Evolutionary conservation across 208 protist genomes (phyloP).

Genomic region (Trypanosoma rangeli): DNA sequence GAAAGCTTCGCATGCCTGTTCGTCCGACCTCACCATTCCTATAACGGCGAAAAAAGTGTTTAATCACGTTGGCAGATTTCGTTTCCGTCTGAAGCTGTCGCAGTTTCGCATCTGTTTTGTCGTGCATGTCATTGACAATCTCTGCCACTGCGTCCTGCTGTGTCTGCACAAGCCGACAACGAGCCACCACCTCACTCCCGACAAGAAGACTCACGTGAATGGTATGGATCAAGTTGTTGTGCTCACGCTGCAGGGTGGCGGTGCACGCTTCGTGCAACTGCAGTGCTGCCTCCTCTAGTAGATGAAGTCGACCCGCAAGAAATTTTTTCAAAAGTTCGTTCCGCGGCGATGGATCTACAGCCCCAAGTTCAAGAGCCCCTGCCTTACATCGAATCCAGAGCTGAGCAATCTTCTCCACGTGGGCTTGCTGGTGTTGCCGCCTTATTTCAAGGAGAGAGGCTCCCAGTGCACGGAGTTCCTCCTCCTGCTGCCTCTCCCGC

Average conservation of each 20-base stretch:
- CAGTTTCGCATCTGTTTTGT: constrained; percentile 2
- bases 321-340: not conserved
- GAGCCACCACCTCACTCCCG: constrained; percentile 12
- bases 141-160: constrained; percentile 25
- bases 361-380: constrained; percentile 14
- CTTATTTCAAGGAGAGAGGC: not conserved
- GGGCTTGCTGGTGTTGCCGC: not conserved
- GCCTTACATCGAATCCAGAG: constrained; percentile 5
- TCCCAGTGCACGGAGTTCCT: constrained; percentile 10
- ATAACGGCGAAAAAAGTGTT: constrained; percentile 20
- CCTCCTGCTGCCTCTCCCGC: not conserved
- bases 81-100: not conserved
- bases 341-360: not conserved
- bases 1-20: constrained; percentile 20
- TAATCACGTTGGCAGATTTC: constrained; percentile 18
- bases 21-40: constrained; percentile 22
- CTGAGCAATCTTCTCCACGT: constrained; percentile 3
- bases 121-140: constrained; percentile 23
- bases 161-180: constrained; percentile 12
- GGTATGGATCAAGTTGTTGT: not conserved
- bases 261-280: not conserved
- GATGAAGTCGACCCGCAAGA: not conserved
- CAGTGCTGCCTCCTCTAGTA: constrained; percentile 3
- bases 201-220: not conserved
- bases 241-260: not conserved